A percentile compares a stretch with the other conserved stretches of the same genome.
These are phyloP conservation scores for Piloderma croceum DNA, from an alignment of 768 basidiomycete genomes.

Conservation along the genomic window DNA sequence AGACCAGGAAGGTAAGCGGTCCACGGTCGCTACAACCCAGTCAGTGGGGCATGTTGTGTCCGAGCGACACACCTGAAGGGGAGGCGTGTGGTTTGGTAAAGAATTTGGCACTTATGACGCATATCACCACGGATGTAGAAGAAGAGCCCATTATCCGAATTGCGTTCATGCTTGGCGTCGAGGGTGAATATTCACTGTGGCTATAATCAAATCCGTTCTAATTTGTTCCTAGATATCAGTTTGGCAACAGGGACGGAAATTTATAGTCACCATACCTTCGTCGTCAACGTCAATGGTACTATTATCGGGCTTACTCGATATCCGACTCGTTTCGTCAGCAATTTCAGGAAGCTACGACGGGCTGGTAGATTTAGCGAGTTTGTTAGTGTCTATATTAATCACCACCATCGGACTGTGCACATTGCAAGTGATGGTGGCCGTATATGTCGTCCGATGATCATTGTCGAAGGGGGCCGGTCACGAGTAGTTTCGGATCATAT, in stretches of 20 bases:
- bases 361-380: constrained; percentile 93
- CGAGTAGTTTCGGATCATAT: constrained; percentile 81
- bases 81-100: constrained; percentile 99
- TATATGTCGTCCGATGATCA: constrained; percentile 96
- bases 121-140: constrained; percentile 98
- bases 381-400: constrained; percentile 92
- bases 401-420: constrained; percentile 91
- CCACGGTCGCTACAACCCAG: constrained; percentile 94
- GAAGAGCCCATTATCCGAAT: constrained; percentile 89
- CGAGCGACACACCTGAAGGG: constrained; percentile 98
- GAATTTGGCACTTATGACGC: constrained; percentile 98
- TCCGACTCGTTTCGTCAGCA: constrained; percentile 78
- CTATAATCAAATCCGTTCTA: no score
- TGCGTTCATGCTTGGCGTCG: constrained; percentile 93
- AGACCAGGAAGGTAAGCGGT: constrained; percentile 97
- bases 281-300: constrained; percentile 95
- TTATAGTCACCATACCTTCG: constrained; percentile 86
- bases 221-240: constrained; percentile 63
- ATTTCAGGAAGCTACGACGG: constrained; percentile 89
- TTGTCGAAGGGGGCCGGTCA: constrained; percentile 78
- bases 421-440: constrained; percentile 97
- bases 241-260: constrained; percentile 93
- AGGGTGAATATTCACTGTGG: no score
- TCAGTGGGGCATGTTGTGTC: constrained; percentile 99
- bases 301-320: constrained; percentile 90